Percentiles rank a stretch among this genome's conserved stretches.
Evolutionary conservation across 805 yeast genomes (phyloP).

Genomic region (Candida incommunis): DNA sequence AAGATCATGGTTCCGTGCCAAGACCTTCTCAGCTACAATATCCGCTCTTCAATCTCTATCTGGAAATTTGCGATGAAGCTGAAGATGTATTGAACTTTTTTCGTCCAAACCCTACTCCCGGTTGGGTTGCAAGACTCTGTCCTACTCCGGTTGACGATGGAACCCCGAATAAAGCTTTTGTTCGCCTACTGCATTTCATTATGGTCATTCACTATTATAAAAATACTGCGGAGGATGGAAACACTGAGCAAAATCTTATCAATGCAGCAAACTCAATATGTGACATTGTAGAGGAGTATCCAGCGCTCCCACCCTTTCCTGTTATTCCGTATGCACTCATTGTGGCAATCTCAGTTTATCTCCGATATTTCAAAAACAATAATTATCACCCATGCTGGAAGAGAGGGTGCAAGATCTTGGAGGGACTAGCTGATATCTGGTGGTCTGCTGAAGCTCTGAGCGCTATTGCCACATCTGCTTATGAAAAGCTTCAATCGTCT

Average conservation of each 20-base stretch:
- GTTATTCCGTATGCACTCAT: not conserved
- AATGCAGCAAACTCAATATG: not conserved
- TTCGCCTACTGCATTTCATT: not conserved
- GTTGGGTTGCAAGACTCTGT: not conserved
- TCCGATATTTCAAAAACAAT: not conserved
- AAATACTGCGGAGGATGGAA: not conserved
- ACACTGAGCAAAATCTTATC: not conserved
- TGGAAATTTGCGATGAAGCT: not conserved
- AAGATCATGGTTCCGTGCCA: not conserved
- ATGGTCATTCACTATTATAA: not conserved
- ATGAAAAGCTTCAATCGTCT: not conserved
- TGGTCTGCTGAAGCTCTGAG: not conserved
- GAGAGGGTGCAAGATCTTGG: not conserved
- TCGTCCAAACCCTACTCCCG: not conserved
- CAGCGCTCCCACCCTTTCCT: not conserved
- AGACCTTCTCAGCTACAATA: not conserved
- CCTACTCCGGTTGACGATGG: not conserved
- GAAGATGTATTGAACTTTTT: not conserved
- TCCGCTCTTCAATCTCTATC: not conserved
- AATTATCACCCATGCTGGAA: not conserved
- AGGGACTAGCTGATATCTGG: not conserved
- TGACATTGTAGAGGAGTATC: not conserved
- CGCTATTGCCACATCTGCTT: constrained; percentile 1
- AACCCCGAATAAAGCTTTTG: not conserved
- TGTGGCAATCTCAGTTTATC: not conserved